Percentiles rank a stretch among this genome's conserved stretches.
These are phyloP conservation scores for Lagenidium giganteum DNA, from an alignment of 352 stramenopile genomes.

Conservation along the genomic window DNA sequence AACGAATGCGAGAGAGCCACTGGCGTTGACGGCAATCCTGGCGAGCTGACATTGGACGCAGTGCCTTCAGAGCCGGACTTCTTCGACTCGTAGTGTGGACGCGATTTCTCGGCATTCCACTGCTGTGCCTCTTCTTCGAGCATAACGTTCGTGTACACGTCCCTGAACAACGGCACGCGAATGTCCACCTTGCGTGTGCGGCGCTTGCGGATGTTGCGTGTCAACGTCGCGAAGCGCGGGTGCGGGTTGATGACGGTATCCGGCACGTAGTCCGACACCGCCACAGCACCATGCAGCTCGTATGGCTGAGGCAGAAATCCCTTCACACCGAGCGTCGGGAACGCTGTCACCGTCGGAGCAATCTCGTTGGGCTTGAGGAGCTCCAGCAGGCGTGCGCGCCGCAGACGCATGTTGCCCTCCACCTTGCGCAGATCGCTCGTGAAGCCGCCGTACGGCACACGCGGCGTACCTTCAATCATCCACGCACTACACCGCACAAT, in stretches of 20 bases:
- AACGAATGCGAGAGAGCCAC: background rate
- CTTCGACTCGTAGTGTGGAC: slow-evolving; percentile 75
- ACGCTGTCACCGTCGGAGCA: slow-evolving; percentile 94
- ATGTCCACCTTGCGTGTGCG: slow-evolving; percentile 84
- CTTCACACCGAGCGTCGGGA: slow-evolving; percentile 95
- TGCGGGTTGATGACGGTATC: slow-evolving; percentile 99
- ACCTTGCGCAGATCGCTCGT: slow-evolving; percentile 94
- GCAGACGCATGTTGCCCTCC: slow-evolving; percentile 97
- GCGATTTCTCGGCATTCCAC: slow-evolving; percentile 79
- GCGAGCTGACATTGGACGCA: slow-evolving; percentile 10
- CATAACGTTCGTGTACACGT: slow-evolving; percentile 76
- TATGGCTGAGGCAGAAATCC: slow-evolving; percentile 86
- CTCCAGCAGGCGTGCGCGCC: slow-evolving; percentile 92
- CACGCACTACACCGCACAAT: too few relatives aligned
- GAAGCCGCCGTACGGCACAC: slow-evolving; percentile 92
- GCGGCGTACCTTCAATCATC: slow-evolving; percentile 99
- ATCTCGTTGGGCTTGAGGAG: slow-evolving; percentile 95
- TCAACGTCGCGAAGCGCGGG: slow-evolving; percentile 97
- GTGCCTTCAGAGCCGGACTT: slow-evolving; percentile 16
- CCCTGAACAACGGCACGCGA: slow-evolving; percentile 79
- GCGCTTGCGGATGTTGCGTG: slow-evolving; percentile 97
- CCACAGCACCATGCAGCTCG: slow-evolving; percentile 65
- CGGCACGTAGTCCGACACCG: slow-evolving; percentile 95
- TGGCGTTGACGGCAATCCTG: slow-evolving; percentile 9
- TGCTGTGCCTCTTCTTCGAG: slow-evolving; percentile 58